Percentiles rank a stretch among this genome's conserved stretches.
phyloP scores from a whole-genome alignment of 257 asterid genomes.

The Ilex asprella region DNA sequence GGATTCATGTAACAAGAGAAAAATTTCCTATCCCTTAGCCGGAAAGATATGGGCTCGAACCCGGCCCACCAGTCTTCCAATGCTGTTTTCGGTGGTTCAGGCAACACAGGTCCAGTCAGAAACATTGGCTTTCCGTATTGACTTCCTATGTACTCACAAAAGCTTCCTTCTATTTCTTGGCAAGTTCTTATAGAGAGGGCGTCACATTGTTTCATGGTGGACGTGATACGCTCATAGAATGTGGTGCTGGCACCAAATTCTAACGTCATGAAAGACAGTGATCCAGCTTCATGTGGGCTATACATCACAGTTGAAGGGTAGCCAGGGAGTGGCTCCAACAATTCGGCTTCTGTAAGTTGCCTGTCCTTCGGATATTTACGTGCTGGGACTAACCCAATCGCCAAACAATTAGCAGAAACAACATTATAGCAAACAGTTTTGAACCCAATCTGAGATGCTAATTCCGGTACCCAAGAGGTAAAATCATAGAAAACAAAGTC shows the following conservation, averaged over 20 bases:
- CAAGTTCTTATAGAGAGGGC: conserved; percentile 64
- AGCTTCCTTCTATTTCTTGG: conserved; percentile 58
- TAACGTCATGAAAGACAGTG: conserved; percentile 36
- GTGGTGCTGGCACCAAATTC: conserved; percentile 39
- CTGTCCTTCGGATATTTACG: conserved; percentile 32
- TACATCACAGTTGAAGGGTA: conserved; percentile 55
- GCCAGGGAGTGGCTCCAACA: conserved; percentile 46
- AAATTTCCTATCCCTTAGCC: no score
- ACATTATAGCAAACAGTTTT: conserved; percentile 59
- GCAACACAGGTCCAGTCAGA: conserved; percentile 66
- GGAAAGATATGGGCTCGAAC: no score
- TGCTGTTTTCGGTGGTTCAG: conserved; percentile 22
- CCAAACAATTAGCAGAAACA: conserved; percentile 54
- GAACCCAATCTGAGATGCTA: conserved; percentile 47
- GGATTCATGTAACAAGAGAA: no score
- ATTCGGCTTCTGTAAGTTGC: conserved; percentile 33
- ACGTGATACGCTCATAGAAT: conserved; percentile 40
- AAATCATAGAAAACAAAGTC: conserved; percentile 58
- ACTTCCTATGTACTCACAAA: conserved; percentile 48
- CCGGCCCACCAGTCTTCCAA: conserved; percentile 48
- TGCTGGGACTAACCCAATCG: conserved; percentile 57
- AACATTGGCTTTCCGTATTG: conserved; percentile 52
- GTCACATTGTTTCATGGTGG: conserved; percentile 42
- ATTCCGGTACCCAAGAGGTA: conserved; percentile 59
- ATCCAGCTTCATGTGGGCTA: conserved; percentile 36